Base-by-base conservation (phyloP, 2,329 filamentous ascomycete genomes). In the Cordyceps cicadae region DNA sequence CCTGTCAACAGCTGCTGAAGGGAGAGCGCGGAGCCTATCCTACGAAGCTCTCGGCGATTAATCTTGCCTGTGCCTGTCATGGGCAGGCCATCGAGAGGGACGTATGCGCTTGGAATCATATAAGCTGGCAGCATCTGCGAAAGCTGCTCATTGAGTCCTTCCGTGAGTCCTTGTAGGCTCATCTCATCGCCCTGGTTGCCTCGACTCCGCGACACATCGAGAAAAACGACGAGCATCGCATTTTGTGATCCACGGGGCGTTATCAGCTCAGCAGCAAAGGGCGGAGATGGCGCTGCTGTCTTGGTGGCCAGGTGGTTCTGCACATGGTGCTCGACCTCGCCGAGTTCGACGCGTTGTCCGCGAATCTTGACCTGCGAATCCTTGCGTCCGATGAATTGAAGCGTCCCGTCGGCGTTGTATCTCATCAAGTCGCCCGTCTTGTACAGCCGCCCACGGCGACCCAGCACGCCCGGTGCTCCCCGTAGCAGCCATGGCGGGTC, bases 391-490 rank as follows among this genome's bases (percentile, higher is more conserved):
- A 65, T 0, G 21, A 59, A 66, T 3, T 53, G 51, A 6, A 66
- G 34, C 7, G 43, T 53, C 1, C 64, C 64, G n/a, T 66, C 63
- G 1, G 17, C 59, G 29, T 77, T 70, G 61, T 81, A 79, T 39
- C 70, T 72, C 3, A 76, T 80, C 2, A 83, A 71, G 63, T 84
- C 81, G 8, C 81, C 81, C 0, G 81, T 82, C 60, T 76, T 77
- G 64, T 82, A 83, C 12, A 83, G 63, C 6, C 76, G 69, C 0
- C 72, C 72, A n/a, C 59, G 63, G 11, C 71, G 69, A 8, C 74
- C 73, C 12, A 37, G 1, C 34, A 34, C 15, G 3, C 46, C 45
- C 17, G 69, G 67, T 21, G 26, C 39, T 12, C 70, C 68, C 11
- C 62, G 60, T 19, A 66, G 66, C 5, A 71, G 62, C 74, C 73